Conservation (phyloP, 441 rosid species). For the Euphorbia schlechtendalii region DNA sequence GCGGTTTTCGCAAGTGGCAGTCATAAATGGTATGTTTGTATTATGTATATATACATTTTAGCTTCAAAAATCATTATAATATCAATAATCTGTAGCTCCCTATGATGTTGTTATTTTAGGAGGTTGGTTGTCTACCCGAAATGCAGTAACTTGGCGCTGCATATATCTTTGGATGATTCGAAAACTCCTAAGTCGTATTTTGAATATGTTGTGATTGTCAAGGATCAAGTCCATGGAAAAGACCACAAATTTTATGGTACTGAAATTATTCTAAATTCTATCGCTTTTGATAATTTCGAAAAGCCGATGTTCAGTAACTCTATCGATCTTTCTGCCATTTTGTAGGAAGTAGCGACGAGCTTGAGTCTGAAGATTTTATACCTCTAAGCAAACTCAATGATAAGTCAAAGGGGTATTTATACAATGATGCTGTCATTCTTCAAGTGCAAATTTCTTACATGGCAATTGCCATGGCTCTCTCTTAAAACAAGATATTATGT, state of each 20-base stretch:
- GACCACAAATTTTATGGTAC: neutral
- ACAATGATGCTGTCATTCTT: neutral
- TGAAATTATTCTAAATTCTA: neutral
- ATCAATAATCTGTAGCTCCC: neutral
- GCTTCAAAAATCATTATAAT: neutral
- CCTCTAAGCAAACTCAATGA: neutral
- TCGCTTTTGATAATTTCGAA: neutral
- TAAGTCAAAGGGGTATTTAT: neutral
- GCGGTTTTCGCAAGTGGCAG: neutral
- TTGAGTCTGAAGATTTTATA: neutral
- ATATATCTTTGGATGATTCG: neutral
- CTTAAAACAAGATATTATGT: neutral
- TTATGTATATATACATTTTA: neutral
- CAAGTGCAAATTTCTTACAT: neutral
- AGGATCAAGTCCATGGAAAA: neutral
- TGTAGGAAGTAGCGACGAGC: neutral
- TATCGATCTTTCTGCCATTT: neutral
- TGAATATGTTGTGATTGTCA: neutral
- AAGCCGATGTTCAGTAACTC: neutral
- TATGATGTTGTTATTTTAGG: too few species aligned
- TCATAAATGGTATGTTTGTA: neutral
- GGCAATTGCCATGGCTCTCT: slow-evolving; percentile 2
- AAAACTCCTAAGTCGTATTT: neutral
- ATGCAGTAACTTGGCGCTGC: neutral
- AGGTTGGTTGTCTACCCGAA: neutral